Conservation (phyloP, 2,329 filamentous ascomycete genomes). For the Calonectria multiphialidica region DNA sequence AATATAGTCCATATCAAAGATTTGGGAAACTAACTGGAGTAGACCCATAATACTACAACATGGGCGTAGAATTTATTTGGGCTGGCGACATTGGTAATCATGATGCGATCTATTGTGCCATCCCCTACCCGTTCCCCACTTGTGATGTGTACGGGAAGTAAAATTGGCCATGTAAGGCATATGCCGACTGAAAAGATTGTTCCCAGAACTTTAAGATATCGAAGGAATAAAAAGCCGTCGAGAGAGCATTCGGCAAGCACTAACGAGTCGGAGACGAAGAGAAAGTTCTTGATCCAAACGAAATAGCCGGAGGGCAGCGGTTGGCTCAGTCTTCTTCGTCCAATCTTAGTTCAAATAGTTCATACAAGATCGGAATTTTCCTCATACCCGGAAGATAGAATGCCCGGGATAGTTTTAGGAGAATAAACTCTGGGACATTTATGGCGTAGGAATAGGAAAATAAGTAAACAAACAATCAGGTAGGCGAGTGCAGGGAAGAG, state of each 20-base stretch:
- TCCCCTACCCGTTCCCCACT: background rate
- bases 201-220: background rate
- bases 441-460: background rate
- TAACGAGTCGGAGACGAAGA: background rate
- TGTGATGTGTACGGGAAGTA: background rate
- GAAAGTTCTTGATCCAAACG: background rate
- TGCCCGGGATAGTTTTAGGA: background rate
- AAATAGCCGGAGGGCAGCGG: background rate
- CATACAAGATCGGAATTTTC: too few species aligned
- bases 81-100: background rate
- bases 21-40: background rate
- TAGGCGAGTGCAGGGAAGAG: background rate
- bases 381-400: background rate
- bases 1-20: background rate
- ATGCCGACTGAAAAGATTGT: background rate
- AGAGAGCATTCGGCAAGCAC: background rate
- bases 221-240: slow-evolving; percentile 1
- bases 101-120: background rate
- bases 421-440: background rate
- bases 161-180: background rate
- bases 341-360: background rate
- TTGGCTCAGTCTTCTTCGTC: background rate
- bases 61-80: background rate
- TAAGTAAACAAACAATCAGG: background rate
- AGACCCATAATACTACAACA: background rate